Base-by-base conservation (phyloP, 768 basidiomycete species). In the Pleurotus djamor region DNA sequence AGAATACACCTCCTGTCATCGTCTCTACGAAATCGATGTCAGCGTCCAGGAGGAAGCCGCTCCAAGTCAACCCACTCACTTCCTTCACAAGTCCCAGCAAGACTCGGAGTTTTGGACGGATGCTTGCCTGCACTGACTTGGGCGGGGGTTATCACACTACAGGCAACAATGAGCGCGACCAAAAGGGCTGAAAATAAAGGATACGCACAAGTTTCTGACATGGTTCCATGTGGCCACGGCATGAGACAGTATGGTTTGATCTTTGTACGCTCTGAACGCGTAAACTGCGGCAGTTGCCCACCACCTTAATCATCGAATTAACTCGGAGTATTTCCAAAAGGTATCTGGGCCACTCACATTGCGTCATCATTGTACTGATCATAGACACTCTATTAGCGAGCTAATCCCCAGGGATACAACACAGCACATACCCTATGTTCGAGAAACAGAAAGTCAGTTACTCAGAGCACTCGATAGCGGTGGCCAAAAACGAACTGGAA, bases 1-100 rank as follows among this genome's bases (percentile, higher is more conserved):
- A 83, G 63, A 84, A 85, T 14, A 84, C 83, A 7, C 79, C 81
- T 2, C 83, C 82, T 4, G 76, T 79, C 80, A 83, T 83, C 10
- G 78, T 77, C 17, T 66, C 78, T 80, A 59, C 16, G 32, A 38
- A 59, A 16, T 21, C 59, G 47, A 57, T 28, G 43, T 17, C 6
- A 43, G n/a, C 38, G 52, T 16, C n/a, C n/a, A 5, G 13, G 7
- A 37, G 21, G 21, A 28, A 28, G 21, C n/a, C 38, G 38, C 38
- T 41, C 10, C 38, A 41, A 10, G n/a, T 41, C 10, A 9, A 10
- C 9, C 10, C 10, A 72, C 76, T 56, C 32, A 80, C 79, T 63
- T 52, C 77, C 79, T 21, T 77, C 72, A 58, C 83, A 85, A 8
- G 76, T 76, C 4, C 72, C 70, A 44, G 71, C 65, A 32, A 83